Conservation (phyloP, 352 stramenopile species). For the Phytophthora litchii region DNA sequence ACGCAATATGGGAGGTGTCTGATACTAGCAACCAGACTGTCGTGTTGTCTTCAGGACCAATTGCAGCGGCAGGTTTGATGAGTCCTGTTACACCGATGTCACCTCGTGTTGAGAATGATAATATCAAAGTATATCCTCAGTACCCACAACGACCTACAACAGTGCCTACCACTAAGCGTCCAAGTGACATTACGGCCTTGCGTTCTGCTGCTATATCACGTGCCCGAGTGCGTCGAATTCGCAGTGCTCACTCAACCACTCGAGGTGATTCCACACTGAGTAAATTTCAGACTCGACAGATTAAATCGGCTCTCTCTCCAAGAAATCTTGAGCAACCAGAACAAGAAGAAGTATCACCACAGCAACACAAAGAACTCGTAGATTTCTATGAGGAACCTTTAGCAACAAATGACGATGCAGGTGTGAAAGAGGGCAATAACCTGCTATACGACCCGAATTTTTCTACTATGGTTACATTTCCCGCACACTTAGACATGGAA, state of each 20-base stretch:
- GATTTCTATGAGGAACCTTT: background rate
- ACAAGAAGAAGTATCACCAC: background rate
- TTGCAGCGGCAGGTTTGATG: constrained; percentile 20
- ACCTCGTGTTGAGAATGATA: background rate
- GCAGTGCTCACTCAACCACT: constrained; percentile 19
- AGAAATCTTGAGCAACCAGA: background rate
- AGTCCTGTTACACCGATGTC: constrained; percentile 3
- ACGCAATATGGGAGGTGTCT: constrained; percentile 26
- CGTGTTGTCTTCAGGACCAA: constrained; percentile 12
- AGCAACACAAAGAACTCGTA: too few species aligned
- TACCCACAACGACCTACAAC: constrained; percentile 20
- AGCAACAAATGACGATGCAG: background rate
- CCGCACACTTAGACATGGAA: background rate
- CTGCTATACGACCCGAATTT: background rate
- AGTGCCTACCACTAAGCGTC: constrained; percentile 9
- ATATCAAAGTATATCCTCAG: constrained; percentile 3
- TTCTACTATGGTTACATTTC: background rate
- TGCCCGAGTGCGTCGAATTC: constrained; percentile 31
- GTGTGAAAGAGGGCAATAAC: background rate
- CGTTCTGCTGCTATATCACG: constrained; percentile 28
- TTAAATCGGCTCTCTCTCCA: background rate
- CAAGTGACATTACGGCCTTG: constrained; percentile 9
- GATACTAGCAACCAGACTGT: constrained; percentile 2
- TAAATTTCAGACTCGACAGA: background rate
- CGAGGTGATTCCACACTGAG: background rate